Evolutionary conservation across 768 basidiomycete species (phyloP).

Genomic region (Pisolithus orientalis): DNA sequence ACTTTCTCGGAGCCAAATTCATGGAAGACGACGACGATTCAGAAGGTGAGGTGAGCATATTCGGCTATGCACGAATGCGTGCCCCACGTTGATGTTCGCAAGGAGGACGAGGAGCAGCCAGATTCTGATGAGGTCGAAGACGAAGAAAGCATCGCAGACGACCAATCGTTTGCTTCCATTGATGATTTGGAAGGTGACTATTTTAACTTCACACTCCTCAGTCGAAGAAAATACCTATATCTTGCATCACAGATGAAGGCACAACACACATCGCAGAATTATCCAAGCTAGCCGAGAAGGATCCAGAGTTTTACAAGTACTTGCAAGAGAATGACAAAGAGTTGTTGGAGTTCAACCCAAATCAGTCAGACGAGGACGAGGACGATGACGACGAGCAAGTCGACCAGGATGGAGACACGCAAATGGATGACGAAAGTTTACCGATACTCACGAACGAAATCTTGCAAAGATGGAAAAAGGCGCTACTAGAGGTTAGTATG

Average conservation of each 20-base stretch:
- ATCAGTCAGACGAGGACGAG: constrained; percentile 42
- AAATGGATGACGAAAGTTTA: constrained; percentile 35
- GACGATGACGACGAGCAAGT: constrained; percentile 45
- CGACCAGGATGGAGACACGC: constrained; percentile 35
- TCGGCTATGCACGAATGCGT: background rate
- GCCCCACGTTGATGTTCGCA: constrained; percentile 4
- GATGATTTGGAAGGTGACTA: constrained; percentile 67
- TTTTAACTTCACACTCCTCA: background rate
- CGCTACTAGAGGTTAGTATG: constrained; percentile 65
- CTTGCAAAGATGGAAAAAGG: constrained; percentile 82
- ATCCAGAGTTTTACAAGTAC: constrained; percentile 99
- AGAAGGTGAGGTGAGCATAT: constrained; percentile 34
- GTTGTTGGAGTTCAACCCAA: constrained; percentile 71
- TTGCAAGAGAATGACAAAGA: constrained; percentile 93
- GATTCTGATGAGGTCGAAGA: constrained; percentile 35
- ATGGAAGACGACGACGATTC: constrained; percentile 60
- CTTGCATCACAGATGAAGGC: constrained; percentile 51
- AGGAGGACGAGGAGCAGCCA: constrained; percentile 20
- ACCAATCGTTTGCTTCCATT: constrained; percentile 70
- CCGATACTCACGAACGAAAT: constrained; percentile 64
- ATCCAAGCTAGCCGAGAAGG: constrained; percentile 85
- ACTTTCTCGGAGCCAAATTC: constrained; percentile 66
- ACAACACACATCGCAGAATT: constrained; percentile 73
- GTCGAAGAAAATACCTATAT: background rate
- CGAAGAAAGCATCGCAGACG: constrained; percentile 39